These are phyloP conservation scores for Umbilicus rupestris DNA, from an alignment of 164 flowering plant species.

Conservation along the genomic window DNA sequence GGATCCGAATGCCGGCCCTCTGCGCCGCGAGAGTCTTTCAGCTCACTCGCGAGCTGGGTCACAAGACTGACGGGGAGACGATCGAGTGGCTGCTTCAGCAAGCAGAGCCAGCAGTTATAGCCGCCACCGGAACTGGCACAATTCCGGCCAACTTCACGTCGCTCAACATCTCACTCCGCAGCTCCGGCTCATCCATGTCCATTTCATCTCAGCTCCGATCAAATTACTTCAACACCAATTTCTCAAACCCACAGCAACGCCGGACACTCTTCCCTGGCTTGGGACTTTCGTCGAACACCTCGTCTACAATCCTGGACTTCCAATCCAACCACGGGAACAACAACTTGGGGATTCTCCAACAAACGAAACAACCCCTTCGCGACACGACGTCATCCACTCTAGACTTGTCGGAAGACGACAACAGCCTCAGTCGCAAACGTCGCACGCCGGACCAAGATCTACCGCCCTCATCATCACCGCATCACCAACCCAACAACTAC, in stretches of 20 bases:
- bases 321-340: not conserved
- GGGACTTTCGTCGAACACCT: constrained; percentile 3
- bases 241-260: not conserved
- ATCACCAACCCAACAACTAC: constrained; percentile 1
- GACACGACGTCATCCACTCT: constrained; percentile 1
- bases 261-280: not conserved
- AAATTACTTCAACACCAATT: not conserved
- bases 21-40: constrained; percentile 3
- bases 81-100: constrained; percentile 1
- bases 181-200: constrained; percentile 5
- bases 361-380: not conserved
- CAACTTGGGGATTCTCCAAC: not conserved
- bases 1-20: not conserved
- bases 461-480: not conserved
- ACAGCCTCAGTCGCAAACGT: not conserved
- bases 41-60: not conserved
- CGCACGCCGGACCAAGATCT: not conserved
- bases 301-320: constrained; percentile 1
- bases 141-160: constrained; percentile 1
- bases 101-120: constrained; percentile 1
- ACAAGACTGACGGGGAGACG: not conserved
- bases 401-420: not conserved
- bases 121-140: not conserved
- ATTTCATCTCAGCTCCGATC: not conserved
- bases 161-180: constrained; percentile 1